These are phyloP conservation scores for Hygrophorus pudorinus DNA, from an alignment of 768 basidiomycete species.

Conservation along the genomic window DNA sequence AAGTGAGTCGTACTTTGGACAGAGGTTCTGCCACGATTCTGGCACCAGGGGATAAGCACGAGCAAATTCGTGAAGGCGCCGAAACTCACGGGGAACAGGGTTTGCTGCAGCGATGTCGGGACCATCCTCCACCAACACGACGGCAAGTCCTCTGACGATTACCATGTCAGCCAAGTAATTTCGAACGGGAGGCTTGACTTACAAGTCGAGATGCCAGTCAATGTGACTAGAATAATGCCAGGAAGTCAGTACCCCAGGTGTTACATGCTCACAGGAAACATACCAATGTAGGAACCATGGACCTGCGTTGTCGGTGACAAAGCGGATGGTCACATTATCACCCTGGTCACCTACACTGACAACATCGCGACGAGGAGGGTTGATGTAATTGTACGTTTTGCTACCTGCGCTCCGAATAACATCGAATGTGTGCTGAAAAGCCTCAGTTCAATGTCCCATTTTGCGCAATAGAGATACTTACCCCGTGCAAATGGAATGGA, in stretches of 20 bases:
- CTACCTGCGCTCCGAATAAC: constrained; percentile 34
- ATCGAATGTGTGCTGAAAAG: constrained; percentile 31
- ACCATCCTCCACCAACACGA: constrained; percentile 19
- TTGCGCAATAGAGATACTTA: constrained; percentile 9
- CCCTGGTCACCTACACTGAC: constrained; percentile 17
- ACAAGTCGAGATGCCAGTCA: constrained; percentile 40
- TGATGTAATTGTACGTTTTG: constrained; percentile 29
- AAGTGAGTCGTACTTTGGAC: constrained; percentile 17
- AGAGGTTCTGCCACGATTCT: constrained; percentile 17
- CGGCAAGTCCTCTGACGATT: constrained; percentile 13
- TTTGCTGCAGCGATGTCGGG: constrained; percentile 3
- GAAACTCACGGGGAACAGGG: constrained; percentile 7
- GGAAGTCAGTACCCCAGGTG: neutral
- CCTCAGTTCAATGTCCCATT: neutral
- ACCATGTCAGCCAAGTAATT: neutral
- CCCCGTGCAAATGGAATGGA: constrained; percentile 31
- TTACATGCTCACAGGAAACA: constrained; percentile 1
- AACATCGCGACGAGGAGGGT: constrained; percentile 48
- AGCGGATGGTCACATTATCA: constrained; percentile 37
- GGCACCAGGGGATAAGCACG: neutral
- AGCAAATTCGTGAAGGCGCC: neutral
- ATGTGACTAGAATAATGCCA: constrained; percentile 29
- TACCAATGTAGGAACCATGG: constrained; percentile 43
- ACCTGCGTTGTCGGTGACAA: constrained; percentile 41
- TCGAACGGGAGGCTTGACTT: constrained; percentile 7